Conservation (phyloP, 2,329 filamentous ascomycete genomes). For the Cordyceps cateniannulata region DNA sequence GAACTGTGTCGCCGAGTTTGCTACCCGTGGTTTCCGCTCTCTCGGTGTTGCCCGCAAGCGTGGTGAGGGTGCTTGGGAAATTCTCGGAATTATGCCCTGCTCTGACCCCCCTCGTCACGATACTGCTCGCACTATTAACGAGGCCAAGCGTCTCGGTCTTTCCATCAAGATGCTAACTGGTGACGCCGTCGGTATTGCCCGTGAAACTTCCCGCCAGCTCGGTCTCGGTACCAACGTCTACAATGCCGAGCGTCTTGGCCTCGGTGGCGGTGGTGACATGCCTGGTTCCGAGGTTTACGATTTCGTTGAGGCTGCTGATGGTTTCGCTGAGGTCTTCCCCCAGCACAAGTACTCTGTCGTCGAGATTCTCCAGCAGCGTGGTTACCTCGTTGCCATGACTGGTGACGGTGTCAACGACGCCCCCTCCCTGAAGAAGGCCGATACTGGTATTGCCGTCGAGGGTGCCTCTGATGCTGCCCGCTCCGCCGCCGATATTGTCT, state of each 20-base stretch:
- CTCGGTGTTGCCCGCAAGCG: conserved; percentile 90
- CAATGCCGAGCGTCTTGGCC: conserved; percentile 86
- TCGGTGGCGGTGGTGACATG: conserved; percentile 87
- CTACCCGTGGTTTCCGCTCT: conserved; percentile 87
- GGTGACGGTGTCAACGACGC: conserved; percentile 95
- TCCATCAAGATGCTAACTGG: conserved; percentile 96
- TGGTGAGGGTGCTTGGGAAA: conserved; percentile 76
- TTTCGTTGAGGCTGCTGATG: conserved; percentile 91
- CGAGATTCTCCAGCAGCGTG: conserved; percentile 88
- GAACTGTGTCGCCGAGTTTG: conserved; percentile 88
- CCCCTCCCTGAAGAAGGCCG: conserved; percentile 88
- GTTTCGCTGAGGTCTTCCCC: conserved; percentile 90
- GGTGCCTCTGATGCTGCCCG: conserved; percentile 86
- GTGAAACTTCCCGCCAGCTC: conserved; percentile 85
- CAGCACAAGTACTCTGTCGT: conserved; percentile 95
- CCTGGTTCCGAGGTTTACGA: conserved; percentile 90
- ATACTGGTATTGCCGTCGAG: conserved; percentile 92
- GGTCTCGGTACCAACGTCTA: conserved; percentile 91
- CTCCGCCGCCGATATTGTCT: conserved; percentile 88
- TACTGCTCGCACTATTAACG: conserved; percentile 82
- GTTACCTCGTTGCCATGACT: conserved; percentile 92
- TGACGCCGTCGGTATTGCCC: conserved; percentile 87
- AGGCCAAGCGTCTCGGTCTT: conserved; percentile 80
- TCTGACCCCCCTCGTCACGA: conserved; percentile 87
- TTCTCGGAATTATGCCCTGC: conserved; percentile 92